phyloP scores from a whole-genome alignment of 2,329 filamentous ascomycete species.

The Nakataea oryzae region DNA sequence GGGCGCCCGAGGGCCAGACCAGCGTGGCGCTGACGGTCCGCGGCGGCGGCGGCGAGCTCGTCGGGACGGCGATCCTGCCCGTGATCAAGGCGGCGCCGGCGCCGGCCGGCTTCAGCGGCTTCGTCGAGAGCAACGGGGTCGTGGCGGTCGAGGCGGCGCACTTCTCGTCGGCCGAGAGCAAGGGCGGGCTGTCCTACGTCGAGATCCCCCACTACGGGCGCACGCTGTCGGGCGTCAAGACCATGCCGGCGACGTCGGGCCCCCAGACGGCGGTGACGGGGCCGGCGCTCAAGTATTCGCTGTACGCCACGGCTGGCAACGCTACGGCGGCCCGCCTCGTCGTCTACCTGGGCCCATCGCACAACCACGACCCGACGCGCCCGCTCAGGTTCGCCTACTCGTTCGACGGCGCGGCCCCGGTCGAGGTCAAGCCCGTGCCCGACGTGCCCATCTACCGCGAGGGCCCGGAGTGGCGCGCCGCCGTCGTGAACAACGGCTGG shows the following conservation, averaged over 20 bases:
- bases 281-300: slow-evolving; percentile 13
- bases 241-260: slow-evolving; percentile 12
- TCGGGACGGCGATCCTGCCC: slow-evolving; percentile 25
- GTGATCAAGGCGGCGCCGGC: slow-evolving; percentile 19
- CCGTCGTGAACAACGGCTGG: slow-evolving; percentile 16
- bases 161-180: slow-evolving; percentile 10
- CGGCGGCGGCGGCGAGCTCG: slow-evolving; percentile 17
- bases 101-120: slow-evolving; percentile 15
- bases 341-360: slow-evolving; percentile 17
- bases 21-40: slow-evolving; percentile 21
- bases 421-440: slow-evolving; percentile 15
- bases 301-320: slow-evolving; percentile 13
- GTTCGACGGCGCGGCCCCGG: slow-evolving; percentile 12
- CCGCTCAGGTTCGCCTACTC: slow-evolving; percentile 16
- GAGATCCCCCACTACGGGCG: slow-evolving; percentile 18
- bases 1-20: slow-evolving; percentile 22
- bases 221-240: slow-evolving; percentile 17
- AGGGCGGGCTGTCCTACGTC: slow-evolving; percentile 9
- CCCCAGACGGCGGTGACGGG: slow-evolving; percentile 10
- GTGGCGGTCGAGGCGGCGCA: slow-evolving; percentile 19
- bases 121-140: slow-evolving; percentile 15
- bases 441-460: slow-evolving; percentile 11
- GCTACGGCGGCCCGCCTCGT: slow-evolving; percentile 10
- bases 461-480: slow-evolving; percentile 16
- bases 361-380: slow-evolving; percentile 16